Conservation (phyloP, 2,329 filamentous ascomycete genomes). For the Colletotrichum agaves region DNA sequence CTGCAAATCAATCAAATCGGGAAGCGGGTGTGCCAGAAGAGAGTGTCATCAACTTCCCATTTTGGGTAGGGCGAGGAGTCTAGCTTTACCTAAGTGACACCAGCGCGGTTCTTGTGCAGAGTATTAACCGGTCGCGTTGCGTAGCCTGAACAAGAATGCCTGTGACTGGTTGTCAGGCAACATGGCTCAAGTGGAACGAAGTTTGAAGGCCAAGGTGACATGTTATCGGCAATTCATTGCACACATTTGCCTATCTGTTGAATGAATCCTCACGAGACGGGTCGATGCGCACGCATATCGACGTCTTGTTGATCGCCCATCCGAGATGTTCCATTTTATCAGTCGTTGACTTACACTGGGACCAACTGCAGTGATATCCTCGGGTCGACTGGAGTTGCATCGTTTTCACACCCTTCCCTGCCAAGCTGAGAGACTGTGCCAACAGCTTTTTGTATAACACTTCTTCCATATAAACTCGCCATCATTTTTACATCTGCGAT, state of each 20-base stretch:
- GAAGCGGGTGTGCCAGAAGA: background rate
- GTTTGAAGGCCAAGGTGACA: too few species aligned
- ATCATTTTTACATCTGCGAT: background rate
- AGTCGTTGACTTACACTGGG: background rate
- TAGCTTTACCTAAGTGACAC: background rate
- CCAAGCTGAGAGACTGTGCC: background rate
- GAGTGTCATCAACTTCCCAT: background rate
- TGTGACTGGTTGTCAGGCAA: background rate
- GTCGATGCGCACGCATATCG: too few species aligned
- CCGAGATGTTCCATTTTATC: too few species aligned
- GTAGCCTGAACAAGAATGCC: conserved; percentile 14
- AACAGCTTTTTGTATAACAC: background rate
- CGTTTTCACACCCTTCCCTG: background rate
- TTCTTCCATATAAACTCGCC: conserved; percentile 27
- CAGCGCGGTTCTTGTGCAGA: background rate
- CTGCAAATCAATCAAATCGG: background rate
- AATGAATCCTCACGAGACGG: too few species aligned
- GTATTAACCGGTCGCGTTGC: background rate
- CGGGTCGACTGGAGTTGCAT: too few species aligned
- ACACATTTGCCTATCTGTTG: too few species aligned
- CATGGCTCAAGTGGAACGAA: background rate
- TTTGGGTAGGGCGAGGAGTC: background rate
- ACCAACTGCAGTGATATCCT: too few species aligned
- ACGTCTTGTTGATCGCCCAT: too few species aligned
- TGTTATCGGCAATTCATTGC: too few species aligned